Evolutionary conservation across 306 rosid species (phyloP).

Genomic region (Pterocarpus santalinus): DNA sequence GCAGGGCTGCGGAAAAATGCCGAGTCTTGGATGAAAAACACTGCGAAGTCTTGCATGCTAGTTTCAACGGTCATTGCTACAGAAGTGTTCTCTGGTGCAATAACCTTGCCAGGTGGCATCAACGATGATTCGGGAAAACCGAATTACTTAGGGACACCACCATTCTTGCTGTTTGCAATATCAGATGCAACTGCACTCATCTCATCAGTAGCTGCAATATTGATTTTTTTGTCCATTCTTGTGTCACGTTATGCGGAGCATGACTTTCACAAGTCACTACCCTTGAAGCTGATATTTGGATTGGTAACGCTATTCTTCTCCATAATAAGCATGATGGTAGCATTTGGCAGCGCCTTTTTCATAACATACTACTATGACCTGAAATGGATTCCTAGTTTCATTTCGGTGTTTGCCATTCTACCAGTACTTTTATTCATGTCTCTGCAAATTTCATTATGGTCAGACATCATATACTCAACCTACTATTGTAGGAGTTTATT

Average conservation of each 20-base stretch:
- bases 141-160: neutral
- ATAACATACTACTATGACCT: slow-evolving; percentile 35
- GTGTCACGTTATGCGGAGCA: slow-evolving; percentile 54
- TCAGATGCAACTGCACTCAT: slow-evolving; percentile 58
- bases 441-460: slow-evolving; percentile 39
- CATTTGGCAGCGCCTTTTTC: slow-evolving; percentile 54
- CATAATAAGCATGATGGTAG: slow-evolving; percentile 55
- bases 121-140: slow-evolving; percentile 11
- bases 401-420: slow-evolving; percentile 14
- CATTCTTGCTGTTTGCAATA: slow-evolving; percentile 46
- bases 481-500: slow-evolving; percentile 17
- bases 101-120: slow-evolving; percentile 45
- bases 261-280: slow-evolving; percentile 57
- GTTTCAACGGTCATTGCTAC: slow-evolving; percentile 53
- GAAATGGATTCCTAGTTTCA: slow-evolving; percentile 39
- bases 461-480: slow-evolving; percentile 50
- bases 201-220: slow-evolving; percentile 51
- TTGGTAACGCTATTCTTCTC: slow-evolving; percentile 53
- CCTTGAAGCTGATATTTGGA: slow-evolving; percentile 57
- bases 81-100: slow-evolving; percentile 50
- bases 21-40: slow-evolving; percentile 58
- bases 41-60: slow-evolving; percentile 49
- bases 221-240: slow-evolving; percentile 60
- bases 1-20: slow-evolving; percentile 9
- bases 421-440: slow-evolving; percentile 40